Evolutionary conservation across 2,329 filamentous ascomycete genomes (phyloP).

Genomic region (Trichophyton mentagrophytes): DNA sequence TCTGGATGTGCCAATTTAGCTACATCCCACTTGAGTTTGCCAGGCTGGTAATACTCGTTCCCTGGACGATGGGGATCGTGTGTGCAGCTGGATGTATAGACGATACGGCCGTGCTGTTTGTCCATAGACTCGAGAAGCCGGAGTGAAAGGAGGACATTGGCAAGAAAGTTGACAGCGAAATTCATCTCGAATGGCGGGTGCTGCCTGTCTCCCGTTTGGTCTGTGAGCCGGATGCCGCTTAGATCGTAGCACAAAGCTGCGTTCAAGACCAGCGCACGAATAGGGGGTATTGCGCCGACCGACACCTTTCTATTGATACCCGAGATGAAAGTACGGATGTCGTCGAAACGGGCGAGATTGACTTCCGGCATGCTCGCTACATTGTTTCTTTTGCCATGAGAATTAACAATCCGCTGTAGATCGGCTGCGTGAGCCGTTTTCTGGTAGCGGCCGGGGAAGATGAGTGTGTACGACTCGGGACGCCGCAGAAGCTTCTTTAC

Average conservation of each 20-base stretch:
- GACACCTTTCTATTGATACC: neutral
- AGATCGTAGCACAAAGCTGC: neutral
- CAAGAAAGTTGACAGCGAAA: neutral
- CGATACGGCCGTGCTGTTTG: neutral
- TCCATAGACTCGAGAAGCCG: neutral
- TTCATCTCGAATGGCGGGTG: neutral
- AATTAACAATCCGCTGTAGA: neutral
- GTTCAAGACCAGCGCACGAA: neutral
- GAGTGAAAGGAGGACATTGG: neutral
- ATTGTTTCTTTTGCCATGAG: neutral
- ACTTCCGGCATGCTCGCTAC: neutral
- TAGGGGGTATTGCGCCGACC: neutral
- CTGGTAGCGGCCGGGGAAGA: neutral
- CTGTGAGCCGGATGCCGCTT: neutral
- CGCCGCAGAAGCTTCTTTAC: neutral
- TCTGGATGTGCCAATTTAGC: neutral
- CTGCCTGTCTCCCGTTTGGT: neutral
- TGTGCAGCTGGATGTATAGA: slow-evolving; percentile 1
- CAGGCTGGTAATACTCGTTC: neutral
- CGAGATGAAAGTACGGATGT: neutral
- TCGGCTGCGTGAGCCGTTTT: neutral
- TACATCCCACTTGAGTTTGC: neutral
- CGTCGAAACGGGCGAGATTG: neutral
- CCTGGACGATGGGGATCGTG: neutral
- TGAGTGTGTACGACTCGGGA: neutral